Evolutionary conservation across 192 early-diverging fungal species (phyloP), one percentile per base, ranked within the genome.

Genomic region (Entrophospora sp.): DNA sequence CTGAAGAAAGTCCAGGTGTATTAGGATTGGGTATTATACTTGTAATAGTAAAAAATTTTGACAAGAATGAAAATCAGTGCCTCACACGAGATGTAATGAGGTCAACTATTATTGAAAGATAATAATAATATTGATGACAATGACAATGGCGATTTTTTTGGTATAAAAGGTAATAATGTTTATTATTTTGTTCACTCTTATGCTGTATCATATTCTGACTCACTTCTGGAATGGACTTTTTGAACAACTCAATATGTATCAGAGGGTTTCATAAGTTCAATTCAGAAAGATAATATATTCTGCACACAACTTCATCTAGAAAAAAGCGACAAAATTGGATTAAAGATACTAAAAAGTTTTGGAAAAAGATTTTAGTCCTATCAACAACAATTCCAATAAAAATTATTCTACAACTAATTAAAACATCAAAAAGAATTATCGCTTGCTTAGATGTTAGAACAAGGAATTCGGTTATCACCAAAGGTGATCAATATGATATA

Each of bases 131-230:
- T 63, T 8, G 63, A 70, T 24, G 37, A 59, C 2, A 42, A 37
- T 24, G 67, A 66, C 28, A 42, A 64, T n/a, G n/a, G n/a, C n/a
- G n/a, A n/a, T 18, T 25, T 49, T 16, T 75, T 64, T 40, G 72
- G 71, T 25, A 71, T 85, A n/a, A 71, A 76, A 14, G 71, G 79
- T n/a, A 72, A 71, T 4, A 64, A 72, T 7, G 78, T 83, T 31
- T 98, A 93, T 78, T 99, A 99, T 73, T 99, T 99, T 81, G 93
- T 99, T 31, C 97, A 99, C 76, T 99, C 97, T 25, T 99, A 87
- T 71, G 93, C 88, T 10, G 88, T 86, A 16, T 85, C 89, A 0
- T 85, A 82, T 52, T 70, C 75, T 4, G 79, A 78, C 5, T 71
- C 74, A 32, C 78, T 87, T 42, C 71, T 74, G 61, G 87, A 88